Base-by-base conservation (phyloP, 441 rosid species). In the Brassica balearica region DNA sequence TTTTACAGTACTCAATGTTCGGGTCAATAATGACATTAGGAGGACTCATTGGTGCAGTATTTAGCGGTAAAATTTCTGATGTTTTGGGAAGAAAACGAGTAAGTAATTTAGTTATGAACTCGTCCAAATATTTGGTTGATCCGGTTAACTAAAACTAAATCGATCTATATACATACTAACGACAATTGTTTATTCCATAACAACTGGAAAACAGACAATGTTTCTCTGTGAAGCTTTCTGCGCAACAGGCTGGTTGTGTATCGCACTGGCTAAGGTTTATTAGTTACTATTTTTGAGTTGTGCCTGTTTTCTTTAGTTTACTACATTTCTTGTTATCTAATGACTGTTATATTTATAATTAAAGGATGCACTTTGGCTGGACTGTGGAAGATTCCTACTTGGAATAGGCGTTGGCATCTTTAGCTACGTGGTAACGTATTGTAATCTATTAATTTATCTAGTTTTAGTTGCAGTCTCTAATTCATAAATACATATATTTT, bases 371-470 rank as follows among this genome's bases (percentile, higher is more conserved):
- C 70, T 85, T 82, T 82, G 80, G 79, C 82, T 91, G 4, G 84
- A 91, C 61, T 6, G 85, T 36, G 97, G 94, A 67, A 85, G 91
- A 78, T 12, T 87, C n/a, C 71, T 81, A 14, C 59, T 80, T n/a
- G 91, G 96, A 34, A 41, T 81, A 4, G 92, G 91, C 48, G 65
- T 83, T 65, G 92, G 89, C 48, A 62, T 88, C 53, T 75, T 80
- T 65, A 77, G 84, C 75, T 91, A 87, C 29, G 90, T 87, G 91
- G 94, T 55, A 55, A 55, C 60, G 3, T 55, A 55, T 55, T 55
- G 60, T 55, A 55, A 55, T 55, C 10, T 9, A 17, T 55, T 91
- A 83, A 75, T 51, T 76, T 19, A 5, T 64, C 56, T 48, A 55
- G 22, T 55, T 55, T 17, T 7, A 17, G 60, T 7, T 55, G 60